Conservation (phyloP, 2,329 filamentous ascomycete genomes). For the Shiraia sp. region DNA sequence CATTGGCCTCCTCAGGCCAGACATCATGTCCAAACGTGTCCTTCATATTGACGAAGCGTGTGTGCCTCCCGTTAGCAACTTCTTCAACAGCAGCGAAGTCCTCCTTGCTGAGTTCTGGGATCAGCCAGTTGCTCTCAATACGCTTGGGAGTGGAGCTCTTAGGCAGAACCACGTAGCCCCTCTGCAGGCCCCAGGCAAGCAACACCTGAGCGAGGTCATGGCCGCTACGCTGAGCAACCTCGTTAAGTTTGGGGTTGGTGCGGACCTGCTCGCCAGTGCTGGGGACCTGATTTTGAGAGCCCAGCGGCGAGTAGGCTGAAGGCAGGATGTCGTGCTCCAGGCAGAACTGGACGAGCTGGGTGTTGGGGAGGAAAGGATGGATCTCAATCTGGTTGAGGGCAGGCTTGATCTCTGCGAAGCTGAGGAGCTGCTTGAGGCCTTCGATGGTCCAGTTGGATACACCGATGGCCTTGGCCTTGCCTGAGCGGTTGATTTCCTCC, state of each 20-base stretch:
- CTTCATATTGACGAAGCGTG: conserved; percentile 81
- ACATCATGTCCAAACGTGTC: conserved; percentile 77
- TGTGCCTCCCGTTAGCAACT: conserved; percentile 68
- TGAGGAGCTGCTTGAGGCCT: conserved; percentile 69
- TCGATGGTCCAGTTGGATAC: conserved; percentile 73
- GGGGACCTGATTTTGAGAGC: conserved; percentile 71
- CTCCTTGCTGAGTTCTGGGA: conserved; percentile 59
- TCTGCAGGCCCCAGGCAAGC: conserved; percentile 81
- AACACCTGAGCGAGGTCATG: conserved; percentile 81
- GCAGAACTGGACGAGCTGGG: conserved; percentile 62
- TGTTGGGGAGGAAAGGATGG: conserved; percentile 73
- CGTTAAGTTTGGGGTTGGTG: conserved; percentile 68
- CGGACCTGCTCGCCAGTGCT: conserved; percentile 69
- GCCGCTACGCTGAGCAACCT: conserved; percentile 71
- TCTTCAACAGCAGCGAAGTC: conserved; percentile 64
- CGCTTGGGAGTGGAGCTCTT: conserved; percentile 48
- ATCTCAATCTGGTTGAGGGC: conserved; percentile 76
- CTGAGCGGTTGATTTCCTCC: conserved; percentile 65
- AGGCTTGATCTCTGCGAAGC: conserved; percentile 67
- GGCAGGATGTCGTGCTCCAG: conserved; percentile 62
- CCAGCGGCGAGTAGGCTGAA: conserved; percentile 69
- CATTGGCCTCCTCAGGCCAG: conserved; percentile 48
- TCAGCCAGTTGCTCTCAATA: conserved; percentile 65
- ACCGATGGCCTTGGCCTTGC: conserved; percentile 67
- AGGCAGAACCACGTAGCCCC: conserved; percentile 55